A percentile compares a stretch with the other conserved stretches of the same genome.
phyloP scores from a whole-genome alignment of 108 stramenopile genomes.

The Poteriospumella lacustris region DNA sequence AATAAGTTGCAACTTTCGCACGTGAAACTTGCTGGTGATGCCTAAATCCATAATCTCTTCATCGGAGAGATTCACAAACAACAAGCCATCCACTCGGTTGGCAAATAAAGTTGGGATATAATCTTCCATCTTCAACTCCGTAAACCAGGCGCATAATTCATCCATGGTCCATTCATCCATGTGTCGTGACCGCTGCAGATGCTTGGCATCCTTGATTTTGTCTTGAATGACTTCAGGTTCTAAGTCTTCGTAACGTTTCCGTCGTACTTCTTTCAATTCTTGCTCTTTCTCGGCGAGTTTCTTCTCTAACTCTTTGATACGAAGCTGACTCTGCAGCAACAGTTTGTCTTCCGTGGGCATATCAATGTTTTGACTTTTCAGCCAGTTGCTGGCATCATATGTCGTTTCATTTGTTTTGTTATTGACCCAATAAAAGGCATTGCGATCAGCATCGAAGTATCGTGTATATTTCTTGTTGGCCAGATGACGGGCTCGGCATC shows the following conservation, averaged over 20 bases:
- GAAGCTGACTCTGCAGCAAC: neutral
- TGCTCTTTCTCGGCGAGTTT: slow-evolving; percentile 2
- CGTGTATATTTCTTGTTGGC: slow-evolving; percentile 1
- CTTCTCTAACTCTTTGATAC: slow-evolving; percentile 13
- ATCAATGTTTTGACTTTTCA: slow-evolving; percentile 3
- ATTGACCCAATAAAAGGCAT: slow-evolving; percentile 21
- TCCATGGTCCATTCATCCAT: slow-evolving; percentile 16
- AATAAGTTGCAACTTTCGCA: slow-evolving; percentile 12
- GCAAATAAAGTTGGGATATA: neutral
- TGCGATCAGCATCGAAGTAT: neutral
- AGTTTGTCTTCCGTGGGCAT: slow-evolving; percentile 16
- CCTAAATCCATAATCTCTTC: neutral
- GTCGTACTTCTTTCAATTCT: slow-evolving; percentile 22
- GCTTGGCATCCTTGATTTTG: slow-evolving; percentile 4
- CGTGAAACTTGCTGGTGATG: neutral
- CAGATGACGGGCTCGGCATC: neutral
- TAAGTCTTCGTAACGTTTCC: slow-evolving; percentile 14
- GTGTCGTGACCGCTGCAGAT: neutral
- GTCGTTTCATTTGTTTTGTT: neutral
- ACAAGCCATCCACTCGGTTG: slow-evolving; percentile 4
- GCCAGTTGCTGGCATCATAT: neutral
- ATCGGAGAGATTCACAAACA: slow-evolving; percentile 1
- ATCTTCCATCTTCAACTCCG: slow-evolving; percentile 14
- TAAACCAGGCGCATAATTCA: neutral
- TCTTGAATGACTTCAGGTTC: slow-evolving; percentile 15